Percentiles rank a stretch among this genome's conserved stretches.
Evolutionary conservation across 768 basidiomycete genomes (phyloP).

Genomic region (Udeniomyces megalosporus): DNA sequence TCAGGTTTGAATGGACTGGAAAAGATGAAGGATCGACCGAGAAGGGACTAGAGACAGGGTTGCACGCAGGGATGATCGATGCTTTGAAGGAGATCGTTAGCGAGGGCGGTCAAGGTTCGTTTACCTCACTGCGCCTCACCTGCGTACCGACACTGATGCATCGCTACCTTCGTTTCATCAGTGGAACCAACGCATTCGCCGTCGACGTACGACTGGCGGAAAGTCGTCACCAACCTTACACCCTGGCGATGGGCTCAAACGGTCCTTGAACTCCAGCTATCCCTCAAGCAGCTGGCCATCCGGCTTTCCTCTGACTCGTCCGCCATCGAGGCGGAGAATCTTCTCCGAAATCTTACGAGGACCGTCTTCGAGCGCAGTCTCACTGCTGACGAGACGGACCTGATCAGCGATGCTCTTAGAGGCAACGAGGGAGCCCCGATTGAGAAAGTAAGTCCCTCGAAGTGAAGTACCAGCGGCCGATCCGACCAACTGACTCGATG

Average conservation of each 20-base stretch:
- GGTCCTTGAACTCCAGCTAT: conserved; percentile 5
- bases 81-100: conserved; percentile 4
- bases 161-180: background rate
- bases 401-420: conserved; percentile 12
- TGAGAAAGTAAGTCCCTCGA: conserved; percentile 5
- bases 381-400: conserved; percentile 11
- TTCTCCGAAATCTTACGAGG: conserved; percentile 1
- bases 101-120: conserved; percentile 1
- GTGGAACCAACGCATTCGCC: conserved; percentile 6
- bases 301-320: background rate
- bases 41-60: background rate
- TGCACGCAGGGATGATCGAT: conserved; percentile 2
- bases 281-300: conserved; percentile 10
- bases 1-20: background rate
- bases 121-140: no score
- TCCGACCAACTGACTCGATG: no score
- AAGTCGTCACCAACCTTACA: conserved; percentile 4
- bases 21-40: background rate
- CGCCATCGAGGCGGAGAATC: conserved; percentile 3
- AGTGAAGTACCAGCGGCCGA: no score
- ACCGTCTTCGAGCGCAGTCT: conserved; percentile 13
- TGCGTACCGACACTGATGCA: background rate
- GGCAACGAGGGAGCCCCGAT: conserved; percentile 4
- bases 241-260: conserved; percentile 9
- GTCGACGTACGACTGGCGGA: conserved; percentile 8